Conservation (phyloP, 192 early-diverging fungal genomes). For the Backusella tuberculispora region DNA sequence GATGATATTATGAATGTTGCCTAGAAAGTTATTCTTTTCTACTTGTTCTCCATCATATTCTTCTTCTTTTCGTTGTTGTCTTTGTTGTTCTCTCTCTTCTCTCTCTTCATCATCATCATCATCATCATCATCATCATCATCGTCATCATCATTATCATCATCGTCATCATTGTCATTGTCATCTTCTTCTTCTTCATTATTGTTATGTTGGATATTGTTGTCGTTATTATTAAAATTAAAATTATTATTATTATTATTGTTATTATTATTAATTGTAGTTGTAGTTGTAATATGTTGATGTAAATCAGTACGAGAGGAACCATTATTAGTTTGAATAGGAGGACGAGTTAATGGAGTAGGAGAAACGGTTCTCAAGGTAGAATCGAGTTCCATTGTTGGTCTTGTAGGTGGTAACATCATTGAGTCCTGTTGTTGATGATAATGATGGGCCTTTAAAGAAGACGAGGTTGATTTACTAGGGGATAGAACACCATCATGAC, state of each 20-base stretch:
- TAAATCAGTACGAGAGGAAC: neutral
- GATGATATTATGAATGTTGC: neutral
- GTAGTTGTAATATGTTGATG: neutral
- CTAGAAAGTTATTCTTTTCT: neutral
- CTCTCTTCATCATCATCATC: neutral
- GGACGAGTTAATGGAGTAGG: conserved; percentile 12
- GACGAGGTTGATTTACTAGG: conserved; percentile 12
- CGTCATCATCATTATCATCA: neutral
- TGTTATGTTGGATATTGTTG: neutral
- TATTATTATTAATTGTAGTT: neutral
- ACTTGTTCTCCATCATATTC: neutral
- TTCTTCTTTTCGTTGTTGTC: neutral
- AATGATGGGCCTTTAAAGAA: neutral
- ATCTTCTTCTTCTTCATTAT: neutral
- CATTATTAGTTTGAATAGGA: neutral
- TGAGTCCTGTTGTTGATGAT: conserved; percentile 1
- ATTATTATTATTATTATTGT: neutral
- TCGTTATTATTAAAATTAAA: neutral
- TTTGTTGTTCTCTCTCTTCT: neutral
- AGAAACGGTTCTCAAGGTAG: conserved; percentile 10
- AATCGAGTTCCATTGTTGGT: conserved; percentile 4
- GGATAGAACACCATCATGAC: neutral
- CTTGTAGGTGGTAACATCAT: conserved; percentile 22
- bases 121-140: neutral
- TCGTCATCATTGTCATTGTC: neutral